Evolutionary conservation across 495 filamentous ascomycete species (phyloP), one percentile per base, ranked within the genome.

Genomic region (Elasticomyces elasticus): DNA sequence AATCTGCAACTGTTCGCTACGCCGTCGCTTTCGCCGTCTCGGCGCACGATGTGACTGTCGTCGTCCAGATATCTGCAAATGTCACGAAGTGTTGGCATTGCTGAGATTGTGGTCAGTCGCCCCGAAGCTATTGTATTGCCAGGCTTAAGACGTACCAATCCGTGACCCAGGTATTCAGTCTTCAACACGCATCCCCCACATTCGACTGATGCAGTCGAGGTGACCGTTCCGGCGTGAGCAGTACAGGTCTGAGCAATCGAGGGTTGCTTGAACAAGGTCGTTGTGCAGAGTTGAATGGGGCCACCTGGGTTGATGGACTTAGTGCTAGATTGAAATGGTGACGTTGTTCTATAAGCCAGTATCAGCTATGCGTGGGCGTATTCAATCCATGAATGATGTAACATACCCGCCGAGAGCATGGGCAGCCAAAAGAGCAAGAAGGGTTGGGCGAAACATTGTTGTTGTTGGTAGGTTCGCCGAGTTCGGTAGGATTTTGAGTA

Each of bases 121-220:
- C 24, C 44, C 5, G 24, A 5, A 11, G 24, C 12, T 5, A 17
- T 11, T 47, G 20, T 28, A 24, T 10, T 15, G 44, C 19, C 5
- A 28, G 6, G 11, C 12, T 5, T 10, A 15, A 26, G 22, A 9
- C 45, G 13, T 25, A 49, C 45, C 44, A 28, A 15, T 5, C 24
- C 53, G 7, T 6, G 22, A 11, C 20, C 35, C 25, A 49, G 23
- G 20, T 3, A 27, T 9, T 13, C 20, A 13, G 17, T 49, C 35
- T 24, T 23, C 2, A 43, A 19, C 33, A 31, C 53, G 35, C 53
- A 56, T 1, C 53, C 53, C 11, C 44, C 23, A 23, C 53, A 56
- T 27, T 50, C 35, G 13, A 43, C 27, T 15, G 20, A 31, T 17
- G 43, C 23, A 24, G 37, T 49, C 53, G 20, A 22, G 1, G 44